A percentile compares a stretch with the other conserved stretches of the same genome.
phyloP scores from a whole-genome alignment of 257 asterid species.

The Nicotiana knightiana region DNA sequence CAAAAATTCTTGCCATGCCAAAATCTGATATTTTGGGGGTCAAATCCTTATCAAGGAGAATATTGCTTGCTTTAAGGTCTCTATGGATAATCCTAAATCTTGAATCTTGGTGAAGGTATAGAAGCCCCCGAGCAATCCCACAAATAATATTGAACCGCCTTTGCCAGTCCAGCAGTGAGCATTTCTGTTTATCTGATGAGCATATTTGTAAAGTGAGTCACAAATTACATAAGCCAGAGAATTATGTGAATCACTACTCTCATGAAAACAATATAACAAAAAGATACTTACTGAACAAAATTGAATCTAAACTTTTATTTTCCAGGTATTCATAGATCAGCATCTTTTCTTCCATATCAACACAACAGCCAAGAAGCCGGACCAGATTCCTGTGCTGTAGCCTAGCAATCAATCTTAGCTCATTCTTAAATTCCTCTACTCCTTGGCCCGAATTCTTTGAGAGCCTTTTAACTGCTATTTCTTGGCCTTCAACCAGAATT shows the following conservation, averaged over 20 bases:
- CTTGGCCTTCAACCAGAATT: constrained; percentile 42
- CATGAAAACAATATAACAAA: neutral
- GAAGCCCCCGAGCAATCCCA: constrained; percentile 65
- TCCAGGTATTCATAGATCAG: constrained; percentile 72
- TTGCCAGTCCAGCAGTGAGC: constrained; percentile 52
- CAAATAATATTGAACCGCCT: constrained; percentile 59
- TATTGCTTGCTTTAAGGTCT: constrained; percentile 76
- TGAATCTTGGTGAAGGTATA: constrained; percentile 79
- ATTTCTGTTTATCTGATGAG: constrained; percentile 37
- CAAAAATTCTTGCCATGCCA: constrained; percentile 83
- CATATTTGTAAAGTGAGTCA: neutral
- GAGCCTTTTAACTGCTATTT: constrained; percentile 68
- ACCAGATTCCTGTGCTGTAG: constrained; percentile 72
- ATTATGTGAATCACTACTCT: constrained; percentile 1
- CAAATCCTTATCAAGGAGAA: constrained; percentile 62
- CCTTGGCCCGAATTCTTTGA: constrained; percentile 67
- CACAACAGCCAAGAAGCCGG: constrained; percentile 64
- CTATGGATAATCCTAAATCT: constrained; percentile 70
- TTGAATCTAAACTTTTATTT: constrained; percentile 60
- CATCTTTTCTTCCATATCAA: constrained; percentile 67
- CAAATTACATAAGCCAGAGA: neutral
- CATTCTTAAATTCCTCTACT: constrained; percentile 64
- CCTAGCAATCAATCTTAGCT: constrained; percentile 59
- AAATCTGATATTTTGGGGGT: constrained; percentile 74
- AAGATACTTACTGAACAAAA: constrained; percentile 46